Evolutionary conservation across 2,329 filamentous ascomycete species (phyloP), one percentile per base, ranked within the genome.

Genomic region (Trichocomaceae sp.): DNA sequence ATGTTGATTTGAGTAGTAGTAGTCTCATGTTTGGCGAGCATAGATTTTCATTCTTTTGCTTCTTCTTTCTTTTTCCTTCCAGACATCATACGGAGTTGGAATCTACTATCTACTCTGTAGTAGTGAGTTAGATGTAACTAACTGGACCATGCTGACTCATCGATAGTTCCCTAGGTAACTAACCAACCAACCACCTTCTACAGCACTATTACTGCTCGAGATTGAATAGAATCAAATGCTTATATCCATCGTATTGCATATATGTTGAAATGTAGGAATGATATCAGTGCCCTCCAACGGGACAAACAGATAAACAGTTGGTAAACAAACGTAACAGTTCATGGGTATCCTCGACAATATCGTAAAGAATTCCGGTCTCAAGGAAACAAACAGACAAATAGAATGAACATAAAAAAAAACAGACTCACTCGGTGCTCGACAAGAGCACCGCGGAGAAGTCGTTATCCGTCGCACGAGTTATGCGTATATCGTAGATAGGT

Each of bases 321-420:
- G 17, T 42, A 52, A 33, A 47, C 23, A 47, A 26, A 15, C 33
- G 46, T 26, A 22, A 8, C 45, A 41, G 50, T 46, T 35, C 50
- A 52, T 52, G 50, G 50, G 50, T 52, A 52, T 52, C 50, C 50
- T 52, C 50, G 50, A 31, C 44, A 52, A 52, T 19, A 37, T 52
- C 50, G 44, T 52, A 52, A 42, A 52, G 50, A 52, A 37, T 46
- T 46, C 50, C 41, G 33, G 44, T 52, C 19, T 45, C 41, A 46
- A 45, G 26, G 41, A 45, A 45, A 35, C 15, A 35, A 45, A 22
- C 19, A 26, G 12, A 37, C 7, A 26, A 20, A 29, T 29, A 29
- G 7, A 50, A 19, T 23, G 22, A 51, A 35, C 45, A 46, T 17
- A 35, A 46, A 23, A 19, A 46, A 13, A 46, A 46, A 37, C 19